Conservation (phyloP, 345 rosid species). For the Rhodamnia argentea region DNA sequence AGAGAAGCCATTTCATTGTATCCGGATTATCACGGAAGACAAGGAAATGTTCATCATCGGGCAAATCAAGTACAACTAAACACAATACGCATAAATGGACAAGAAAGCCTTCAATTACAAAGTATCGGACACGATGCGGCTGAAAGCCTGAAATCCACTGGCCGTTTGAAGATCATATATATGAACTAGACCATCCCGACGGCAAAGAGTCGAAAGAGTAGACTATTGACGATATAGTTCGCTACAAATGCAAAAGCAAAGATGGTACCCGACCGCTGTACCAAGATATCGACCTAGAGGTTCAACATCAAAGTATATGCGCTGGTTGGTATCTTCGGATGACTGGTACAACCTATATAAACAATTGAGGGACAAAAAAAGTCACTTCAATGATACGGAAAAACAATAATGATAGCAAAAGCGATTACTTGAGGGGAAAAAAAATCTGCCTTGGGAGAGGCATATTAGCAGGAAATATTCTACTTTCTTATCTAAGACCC, state of each 20-base stretch:
- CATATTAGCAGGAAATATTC: neutral
- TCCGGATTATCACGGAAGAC: constrained; percentile 28
- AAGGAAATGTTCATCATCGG: neutral
- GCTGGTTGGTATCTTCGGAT: constrained; percentile 77
- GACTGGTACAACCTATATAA: constrained; percentile 70
- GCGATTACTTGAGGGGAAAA: neutral
- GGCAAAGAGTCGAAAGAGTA: neutral
- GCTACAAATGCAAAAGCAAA: neutral
- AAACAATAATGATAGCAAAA: neutral
- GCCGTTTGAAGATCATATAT: constrained; percentile 88
- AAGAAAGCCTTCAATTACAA: neutral
- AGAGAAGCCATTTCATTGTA: constrained; percentile 71
- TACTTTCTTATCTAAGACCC: neutral
- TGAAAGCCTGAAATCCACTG: constrained; percentile 83
- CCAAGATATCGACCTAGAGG: constrained; percentile 72
- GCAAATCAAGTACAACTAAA: neutral
- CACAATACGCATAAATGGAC: neutral
- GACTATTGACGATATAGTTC: neutral
- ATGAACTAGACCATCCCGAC: constrained; percentile 90
- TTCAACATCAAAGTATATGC: constrained; percentile 82
- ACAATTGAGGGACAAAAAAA: neutral
- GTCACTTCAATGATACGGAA: neutral
- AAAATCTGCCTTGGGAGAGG: neutral
- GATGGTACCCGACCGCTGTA: constrained; percentile 75
- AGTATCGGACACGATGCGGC: constrained; percentile 58